These are phyloP conservation scores for Tephrocybe sp. DNA, from an alignment of 768 basidiomycete genomes.

Conservation along the genomic window DNA sequence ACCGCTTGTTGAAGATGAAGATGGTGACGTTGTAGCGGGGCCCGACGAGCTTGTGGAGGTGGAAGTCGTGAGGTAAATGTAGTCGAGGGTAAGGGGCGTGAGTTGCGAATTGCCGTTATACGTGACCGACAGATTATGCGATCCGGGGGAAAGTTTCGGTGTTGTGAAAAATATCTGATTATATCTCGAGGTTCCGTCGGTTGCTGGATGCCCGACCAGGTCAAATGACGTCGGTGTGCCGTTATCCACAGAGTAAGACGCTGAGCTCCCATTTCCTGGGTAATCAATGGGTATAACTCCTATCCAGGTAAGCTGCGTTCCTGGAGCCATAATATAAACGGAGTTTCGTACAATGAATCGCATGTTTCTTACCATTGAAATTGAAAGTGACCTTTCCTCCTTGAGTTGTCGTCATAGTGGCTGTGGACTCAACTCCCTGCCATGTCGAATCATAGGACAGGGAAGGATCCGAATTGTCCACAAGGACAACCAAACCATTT, in stretches of 20 bases:
- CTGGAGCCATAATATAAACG: too few relatives aligned
- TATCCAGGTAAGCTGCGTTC: constrained; percentile 4
- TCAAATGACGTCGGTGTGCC: constrained; percentile 4
- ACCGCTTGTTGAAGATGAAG: constrained; percentile 4
- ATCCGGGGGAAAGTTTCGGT: constrained; percentile 2
- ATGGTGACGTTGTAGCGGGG: neutral
- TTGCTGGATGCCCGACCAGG: neutral
- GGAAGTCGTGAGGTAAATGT: constrained; percentile 21
- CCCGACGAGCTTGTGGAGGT: neutral
- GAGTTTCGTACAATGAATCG: too few relatives aligned
- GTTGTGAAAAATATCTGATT: constrained; percentile 13
- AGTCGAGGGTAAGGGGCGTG: constrained; percentile 25
- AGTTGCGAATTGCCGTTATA: constrained; percentile 13
- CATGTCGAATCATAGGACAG: constrained; percentile 8
- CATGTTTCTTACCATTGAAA: neutral
- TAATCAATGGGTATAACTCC: neutral
- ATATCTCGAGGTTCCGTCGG: neutral
- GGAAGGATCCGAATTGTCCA: constrained; percentile 3
- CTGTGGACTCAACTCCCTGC: neutral
- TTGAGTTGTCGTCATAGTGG: neutral
- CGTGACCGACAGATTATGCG: constrained; percentile 7
- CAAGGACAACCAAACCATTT: neutral
- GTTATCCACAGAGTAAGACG: constrained; percentile 7
- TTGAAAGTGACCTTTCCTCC: neutral
- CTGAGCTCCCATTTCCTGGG: neutral